These are phyloP conservation scores for Plasmodium inui DNA, from an alignment of 169 alveolate species.

Conservation along the genomic window DNA sequence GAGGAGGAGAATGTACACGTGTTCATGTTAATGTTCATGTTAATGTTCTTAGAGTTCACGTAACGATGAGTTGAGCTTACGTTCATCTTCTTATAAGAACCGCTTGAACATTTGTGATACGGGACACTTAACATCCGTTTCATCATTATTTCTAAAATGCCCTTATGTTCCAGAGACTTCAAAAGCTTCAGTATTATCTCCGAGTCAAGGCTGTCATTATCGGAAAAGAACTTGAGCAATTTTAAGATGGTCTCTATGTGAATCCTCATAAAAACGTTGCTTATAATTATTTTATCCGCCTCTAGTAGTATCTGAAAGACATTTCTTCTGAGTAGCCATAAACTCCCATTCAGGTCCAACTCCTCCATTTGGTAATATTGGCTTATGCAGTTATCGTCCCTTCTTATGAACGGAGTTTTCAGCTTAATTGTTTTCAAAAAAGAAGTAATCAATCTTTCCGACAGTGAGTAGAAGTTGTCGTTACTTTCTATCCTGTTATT, in stretches of 20 bases:
- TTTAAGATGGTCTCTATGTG: conserved; percentile 57
- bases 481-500: conserved; percentile 60
- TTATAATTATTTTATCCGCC: conserved; percentile 73
- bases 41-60: conserved; percentile 10
- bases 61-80: background rate
- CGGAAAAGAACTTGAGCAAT: conserved; percentile 61
- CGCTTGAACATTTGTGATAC: conserved; percentile 2
- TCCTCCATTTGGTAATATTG: conserved; percentile 62
- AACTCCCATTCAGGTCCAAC: conserved; percentile 54
- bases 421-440: conserved; percentile 72
- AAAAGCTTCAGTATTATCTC: conserved; percentile 45
- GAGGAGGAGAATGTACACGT: conserved; percentile 37
- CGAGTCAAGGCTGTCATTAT: conserved; percentile 60
- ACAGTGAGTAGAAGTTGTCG: conserved; percentile 51
- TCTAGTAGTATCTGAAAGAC: conserved; percentile 67
- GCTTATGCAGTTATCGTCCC: conserved; percentile 23
- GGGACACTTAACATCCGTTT: conserved; percentile 73
- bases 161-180: conserved; percentile 64
- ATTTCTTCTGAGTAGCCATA: conserved; percentile 74
- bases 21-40: conserved; percentile 18
- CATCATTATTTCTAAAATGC: conserved; percentile 75
- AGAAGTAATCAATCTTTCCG: conserved; percentile 57
- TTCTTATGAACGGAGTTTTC: conserved; percentile 54
- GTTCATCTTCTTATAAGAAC: background rate
- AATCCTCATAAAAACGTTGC: conserved; percentile 70